These are phyloP conservation scores for Allium fistulosum DNA, from an alignment of 106 monocot genomes.

Conservation along the genomic window DNA sequence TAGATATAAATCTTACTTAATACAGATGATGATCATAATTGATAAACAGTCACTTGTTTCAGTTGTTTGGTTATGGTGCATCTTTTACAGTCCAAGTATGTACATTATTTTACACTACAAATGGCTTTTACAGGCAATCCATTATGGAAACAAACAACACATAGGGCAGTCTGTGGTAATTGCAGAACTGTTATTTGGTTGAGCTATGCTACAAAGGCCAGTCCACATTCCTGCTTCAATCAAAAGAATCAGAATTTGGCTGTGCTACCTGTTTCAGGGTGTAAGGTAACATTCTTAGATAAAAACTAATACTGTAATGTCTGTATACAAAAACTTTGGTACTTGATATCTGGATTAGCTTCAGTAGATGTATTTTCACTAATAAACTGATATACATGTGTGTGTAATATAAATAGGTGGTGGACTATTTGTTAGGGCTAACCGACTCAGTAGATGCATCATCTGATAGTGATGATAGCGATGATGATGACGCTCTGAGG, in stretches of 20 bases:
- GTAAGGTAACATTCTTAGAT: conserved; percentile 13
- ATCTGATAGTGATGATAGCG: conserved; percentile 6
- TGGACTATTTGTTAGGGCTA: conserved; percentile 5
- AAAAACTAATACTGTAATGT: too few species aligned
- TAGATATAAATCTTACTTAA: too few species aligned
- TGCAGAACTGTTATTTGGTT: conserved; percentile 34
- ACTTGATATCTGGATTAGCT: too few species aligned
- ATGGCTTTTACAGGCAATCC: conserved; percentile 7
- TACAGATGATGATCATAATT: too few species aligned
- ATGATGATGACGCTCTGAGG: not conserved
- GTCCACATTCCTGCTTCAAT: conserved; percentile 4
- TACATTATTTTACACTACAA: not conserved
- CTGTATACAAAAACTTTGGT: too few species aligned
- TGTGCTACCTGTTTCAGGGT: conserved; percentile 11
- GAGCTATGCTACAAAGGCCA: conserved; percentile 4
- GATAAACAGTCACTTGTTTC: not conserved
- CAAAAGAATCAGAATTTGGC: not conserved
- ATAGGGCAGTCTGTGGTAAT: conserved; percentile 23
- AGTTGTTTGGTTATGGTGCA: not conserved
- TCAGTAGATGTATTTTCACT: too few species aligned
- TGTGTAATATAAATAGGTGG: not conserved
- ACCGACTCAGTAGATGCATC: not conserved
- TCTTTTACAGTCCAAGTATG: not conserved
- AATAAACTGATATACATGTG: too few species aligned
- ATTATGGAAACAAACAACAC: conserved; percentile 12